Conservation (phyloP, 345 rosid species). For the Citrus inodora region DNA sequence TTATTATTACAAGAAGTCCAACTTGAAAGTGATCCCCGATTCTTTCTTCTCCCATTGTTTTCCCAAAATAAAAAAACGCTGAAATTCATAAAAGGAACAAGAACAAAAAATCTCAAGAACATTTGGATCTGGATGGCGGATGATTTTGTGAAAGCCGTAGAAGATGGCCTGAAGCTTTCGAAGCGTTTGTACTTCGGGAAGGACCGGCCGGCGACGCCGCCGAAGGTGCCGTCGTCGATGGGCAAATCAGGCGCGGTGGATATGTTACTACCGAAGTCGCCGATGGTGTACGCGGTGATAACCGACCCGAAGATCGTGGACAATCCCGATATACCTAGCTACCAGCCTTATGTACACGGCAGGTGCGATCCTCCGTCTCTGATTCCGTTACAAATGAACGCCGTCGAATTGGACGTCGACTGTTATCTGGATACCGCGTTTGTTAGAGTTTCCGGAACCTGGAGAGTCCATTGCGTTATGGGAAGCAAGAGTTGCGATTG, state of each 20-base stretch:
- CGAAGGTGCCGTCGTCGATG: constrained; percentile 53
- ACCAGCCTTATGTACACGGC: constrained; percentile 96
- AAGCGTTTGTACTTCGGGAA: constrained; percentile 77
- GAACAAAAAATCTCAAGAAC: neutral
- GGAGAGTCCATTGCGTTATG: constrained; percentile 95
- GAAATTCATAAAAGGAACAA: neutral
- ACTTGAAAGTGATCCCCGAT: constrained; percentile 26
- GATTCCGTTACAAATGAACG: constrained; percentile 84
- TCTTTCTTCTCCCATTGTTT: neutral
- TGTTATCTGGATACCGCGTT: constrained; percentile 62
- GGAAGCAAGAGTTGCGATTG: constrained; percentile 87
- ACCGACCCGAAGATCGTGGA: constrained; percentile 78
- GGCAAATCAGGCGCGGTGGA: constrained; percentile 39
- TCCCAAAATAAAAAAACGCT: neutral
- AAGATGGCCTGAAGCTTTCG: constrained; percentile 77
- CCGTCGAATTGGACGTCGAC: constrained; percentile 56
- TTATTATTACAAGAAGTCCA: constrained; percentile 16
- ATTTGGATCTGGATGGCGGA: constrained; percentile 48
- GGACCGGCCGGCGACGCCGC: constrained; percentile 70
- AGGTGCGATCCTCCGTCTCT: constrained; percentile 88
- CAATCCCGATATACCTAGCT: constrained; percentile 91
- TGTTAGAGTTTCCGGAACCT: constrained; percentile 54
- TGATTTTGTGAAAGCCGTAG: constrained; percentile 72
- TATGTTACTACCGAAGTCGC: constrained; percentile 57
- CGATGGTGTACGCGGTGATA: constrained; percentile 86